These are phyloP conservation scores for Hansfordia pulvinata DNA, from an alignment of 2,329 filamentous ascomycete genomes.

Conservation along the genomic window DNA sequence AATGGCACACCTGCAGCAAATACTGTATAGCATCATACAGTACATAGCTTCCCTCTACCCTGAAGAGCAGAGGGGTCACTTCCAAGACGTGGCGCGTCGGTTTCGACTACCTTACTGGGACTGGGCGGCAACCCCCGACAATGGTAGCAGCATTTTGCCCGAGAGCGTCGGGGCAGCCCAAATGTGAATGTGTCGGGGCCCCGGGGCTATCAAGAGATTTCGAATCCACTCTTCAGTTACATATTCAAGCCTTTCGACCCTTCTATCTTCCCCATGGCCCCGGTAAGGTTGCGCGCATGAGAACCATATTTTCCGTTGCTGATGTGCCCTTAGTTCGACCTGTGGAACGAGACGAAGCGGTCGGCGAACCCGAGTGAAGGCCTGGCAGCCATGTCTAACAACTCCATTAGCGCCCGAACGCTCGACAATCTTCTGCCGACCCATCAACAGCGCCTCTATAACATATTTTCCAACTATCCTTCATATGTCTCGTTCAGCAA, in stretches of 20 bases:
- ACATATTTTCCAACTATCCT: conserved; percentile 52
- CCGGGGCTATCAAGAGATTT: conserved; percentile 37
- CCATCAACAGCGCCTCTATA: conserved; percentile 51
- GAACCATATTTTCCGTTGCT: neutral
- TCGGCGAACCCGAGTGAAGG: conserved; percentile 28
- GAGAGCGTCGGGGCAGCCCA: conserved; percentile 29
- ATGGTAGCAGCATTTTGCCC: conserved; percentile 32
- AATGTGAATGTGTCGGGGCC: conserved; percentile 39
- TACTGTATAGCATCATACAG: conserved; percentile 17
- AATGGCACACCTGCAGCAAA: conserved; percentile 33
- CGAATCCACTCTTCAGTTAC: conserved; percentile 49
- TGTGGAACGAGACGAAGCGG: conserved; percentile 47
- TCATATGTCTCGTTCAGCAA: conserved; percentile 59
- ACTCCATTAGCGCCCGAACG: conserved; percentile 37
- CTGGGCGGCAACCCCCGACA: conserved; percentile 36
- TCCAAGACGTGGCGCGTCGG: conserved; percentile 32
- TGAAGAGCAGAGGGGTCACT: conserved; percentile 29
- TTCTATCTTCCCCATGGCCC: conserved; percentile 42
- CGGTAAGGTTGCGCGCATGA: conserved; percentile 30
- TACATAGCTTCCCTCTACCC: conserved; percentile 20
- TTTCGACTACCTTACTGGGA: conserved; percentile 49
- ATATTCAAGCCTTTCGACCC: conserved; percentile 45
- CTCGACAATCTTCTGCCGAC: conserved; percentile 37
- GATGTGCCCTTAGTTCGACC: conserved; percentile 31
- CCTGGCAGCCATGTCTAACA: conserved; percentile 38